These are phyloP conservation scores for Alternaria gaisen DNA, from an alignment of 2,329 filamentous ascomycete genomes.

Conservation along the genomic window DNA sequence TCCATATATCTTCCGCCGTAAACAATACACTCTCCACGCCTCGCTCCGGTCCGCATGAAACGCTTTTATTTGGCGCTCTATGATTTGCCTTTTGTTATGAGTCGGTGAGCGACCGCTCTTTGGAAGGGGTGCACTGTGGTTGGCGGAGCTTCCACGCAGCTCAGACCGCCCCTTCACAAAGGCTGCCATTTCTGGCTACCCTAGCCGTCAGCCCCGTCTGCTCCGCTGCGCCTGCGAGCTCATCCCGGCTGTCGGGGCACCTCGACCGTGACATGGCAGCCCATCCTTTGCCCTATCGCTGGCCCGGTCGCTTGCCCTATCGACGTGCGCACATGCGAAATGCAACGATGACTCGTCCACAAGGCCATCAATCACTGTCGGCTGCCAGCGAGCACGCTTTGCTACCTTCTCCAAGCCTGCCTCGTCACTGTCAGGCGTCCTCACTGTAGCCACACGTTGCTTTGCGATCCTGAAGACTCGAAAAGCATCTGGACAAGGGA, in stretches of 20 bases:
- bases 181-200: constrained; percentile 33
- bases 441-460: constrained; percentile 12
- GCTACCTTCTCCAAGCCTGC: constrained; percentile 6
- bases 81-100: constrained; percentile 40
- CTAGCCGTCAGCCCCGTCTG: constrained; percentile 31
- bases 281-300: constrained; percentile 23
- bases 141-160: constrained; percentile 23
- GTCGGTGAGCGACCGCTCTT: constrained; percentile 47
- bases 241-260: constrained; percentile 37
- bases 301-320: constrained; percentile 19
- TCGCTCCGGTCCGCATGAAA: constrained; percentile 38
- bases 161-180: constrained; percentile 28
- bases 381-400: neutral
- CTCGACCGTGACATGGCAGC: constrained; percentile 34
- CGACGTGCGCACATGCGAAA: constrained; percentile 23
- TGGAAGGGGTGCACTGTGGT: constrained; percentile 30
- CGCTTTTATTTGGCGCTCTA: constrained; percentile 30
- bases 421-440: constrained; percentile 13
- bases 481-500: constrained; percentile 19
- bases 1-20: constrained; percentile 43
- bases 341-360: constrained; percentile 40
- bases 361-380: constrained; percentile 22
- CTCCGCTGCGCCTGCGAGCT: constrained; percentile 29
- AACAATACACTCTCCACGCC: constrained; percentile 33
- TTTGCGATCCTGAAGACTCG: constrained; percentile 7